A percentile compares a stretch with the other conserved stretches of the same genome.
phyloP scores from a whole-genome alignment of 169 alveolate genomes.

The Cryptosporidium ubiquitum region DNA sequence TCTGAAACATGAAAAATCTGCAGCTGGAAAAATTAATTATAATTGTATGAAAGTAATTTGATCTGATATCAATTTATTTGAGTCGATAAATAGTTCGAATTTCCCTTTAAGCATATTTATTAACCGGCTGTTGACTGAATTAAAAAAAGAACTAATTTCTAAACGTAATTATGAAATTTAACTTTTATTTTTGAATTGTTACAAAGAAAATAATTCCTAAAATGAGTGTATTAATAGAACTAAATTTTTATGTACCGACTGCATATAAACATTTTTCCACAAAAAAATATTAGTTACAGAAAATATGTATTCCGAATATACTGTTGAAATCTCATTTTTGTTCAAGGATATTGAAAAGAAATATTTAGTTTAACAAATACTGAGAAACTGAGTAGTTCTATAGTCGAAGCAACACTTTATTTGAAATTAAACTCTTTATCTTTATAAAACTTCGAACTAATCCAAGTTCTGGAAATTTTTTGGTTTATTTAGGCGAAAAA shows the following conservation, averaged over 20 bases:
- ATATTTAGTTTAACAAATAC: slow-evolving; percentile 20
- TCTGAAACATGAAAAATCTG: slow-evolving; percentile 69
- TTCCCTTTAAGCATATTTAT: slow-evolving; percentile 80
- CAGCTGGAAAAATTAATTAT: slow-evolving; percentile 78
- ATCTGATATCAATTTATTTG: slow-evolving; percentile 75
- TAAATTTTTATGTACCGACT: slow-evolving; percentile 45
- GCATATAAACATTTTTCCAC: slow-evolving; percentile 54
- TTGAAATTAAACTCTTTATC: slow-evolving; percentile 86
- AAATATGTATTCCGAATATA: not conserved
- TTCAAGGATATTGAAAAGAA: slow-evolving; percentile 71
- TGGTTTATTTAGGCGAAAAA: slow-evolving; percentile 81
- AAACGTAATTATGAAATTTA: slow-evolving; percentile 82
- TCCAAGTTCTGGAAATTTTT: slow-evolving; percentile 91
- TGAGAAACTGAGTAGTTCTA: slow-evolving; percentile 81
- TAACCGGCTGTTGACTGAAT: slow-evolving; percentile 76
- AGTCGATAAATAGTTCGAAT: slow-evolving; percentile 35
- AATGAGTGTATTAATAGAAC: slow-evolving; percentile 67
- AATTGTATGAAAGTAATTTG: slow-evolving; percentile 73
- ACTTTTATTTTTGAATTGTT: slow-evolving; percentile 55
- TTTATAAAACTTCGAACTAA: slow-evolving; percentile 90
- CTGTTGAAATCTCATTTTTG: not conserved
- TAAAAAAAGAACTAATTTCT: slow-evolving; percentile 78
- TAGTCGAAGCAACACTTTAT: slow-evolving; percentile 83
- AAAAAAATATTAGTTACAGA: slow-evolving; percentile 74
- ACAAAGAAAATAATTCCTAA: slow-evolving; percentile 48